A percentile compares a stretch with the other conserved stretches of the same genome.
phyloP scores from a whole-genome alignment of 257 asterid species.

The Nicotiana paniculata region DNA sequence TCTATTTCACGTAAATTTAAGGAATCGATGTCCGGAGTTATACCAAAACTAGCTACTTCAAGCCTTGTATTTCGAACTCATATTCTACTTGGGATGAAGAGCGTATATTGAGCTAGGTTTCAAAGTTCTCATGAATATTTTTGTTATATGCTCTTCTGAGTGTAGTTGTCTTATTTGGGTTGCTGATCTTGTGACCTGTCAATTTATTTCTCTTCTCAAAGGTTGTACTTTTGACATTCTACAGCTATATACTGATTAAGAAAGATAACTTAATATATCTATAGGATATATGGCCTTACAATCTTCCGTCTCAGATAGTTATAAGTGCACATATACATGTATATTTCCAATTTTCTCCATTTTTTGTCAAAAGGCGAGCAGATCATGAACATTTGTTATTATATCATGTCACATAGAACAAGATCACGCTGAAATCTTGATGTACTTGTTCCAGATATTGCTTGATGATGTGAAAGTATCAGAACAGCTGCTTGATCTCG shows the following conservation, averaged over 20 bases:
- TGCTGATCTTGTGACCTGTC: neutral
- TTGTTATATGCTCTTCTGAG: neutral
- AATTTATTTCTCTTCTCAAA: neutral
- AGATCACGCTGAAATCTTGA: slow-evolving; percentile 7
- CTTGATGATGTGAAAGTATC: slow-evolving; percentile 80
- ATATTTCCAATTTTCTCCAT: neutral
- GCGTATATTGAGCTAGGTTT: neutral
- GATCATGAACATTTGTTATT: neutral
- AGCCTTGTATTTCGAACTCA: neutral
- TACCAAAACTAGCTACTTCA: neutral
- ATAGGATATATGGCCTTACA: neutral
- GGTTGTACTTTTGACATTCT: neutral
- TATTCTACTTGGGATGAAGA: neutral
- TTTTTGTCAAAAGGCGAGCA: neutral
- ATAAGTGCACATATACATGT: neutral
- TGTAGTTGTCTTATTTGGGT: neutral
- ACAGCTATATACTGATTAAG: neutral
- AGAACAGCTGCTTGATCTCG: slow-evolving; percentile 82
- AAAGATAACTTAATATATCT: neutral
- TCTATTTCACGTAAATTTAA: neutral
- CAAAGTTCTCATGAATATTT: neutral
- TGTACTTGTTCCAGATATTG: slow-evolving; percentile 56
- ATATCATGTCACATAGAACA: slow-evolving; percentile 8
- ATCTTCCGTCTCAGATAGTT: neutral
- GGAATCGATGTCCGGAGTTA: neutral